Evolutionary conservation across 1,284 basidiomycete species (phyloP).

Genomic region (Ustilago loliicola): DNA sequence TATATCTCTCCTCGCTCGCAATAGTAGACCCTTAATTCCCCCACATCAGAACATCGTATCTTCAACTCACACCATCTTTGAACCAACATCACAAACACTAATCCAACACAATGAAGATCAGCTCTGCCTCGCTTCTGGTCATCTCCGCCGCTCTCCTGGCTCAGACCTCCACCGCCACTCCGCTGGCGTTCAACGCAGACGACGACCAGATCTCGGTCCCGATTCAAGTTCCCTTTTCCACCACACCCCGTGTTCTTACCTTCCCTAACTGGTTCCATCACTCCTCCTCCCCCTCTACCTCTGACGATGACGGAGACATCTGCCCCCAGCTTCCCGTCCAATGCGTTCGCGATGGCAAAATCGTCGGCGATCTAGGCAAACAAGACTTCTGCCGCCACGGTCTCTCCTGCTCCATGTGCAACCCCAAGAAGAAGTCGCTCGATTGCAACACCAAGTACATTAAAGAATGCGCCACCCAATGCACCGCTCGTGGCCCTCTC

Average conservation of each 20-base stretch:
- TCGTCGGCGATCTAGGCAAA: constrained; percentile 49
- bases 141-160: constrained; percentile 33
- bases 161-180: constrained; percentile 16
- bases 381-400: constrained; percentile 48
- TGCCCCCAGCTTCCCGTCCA: constrained; percentile 44
- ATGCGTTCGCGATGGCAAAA: constrained; percentile 50
- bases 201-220: constrained; percentile 45
- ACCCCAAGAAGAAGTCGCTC: constrained; percentile 47
- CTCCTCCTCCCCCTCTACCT: no score
- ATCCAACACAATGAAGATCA: constrained; percentile 40
- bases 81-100: background rate
- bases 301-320: constrained; percentile 40
- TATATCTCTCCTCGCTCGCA: background rate
- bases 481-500: constrained; percentile 49
- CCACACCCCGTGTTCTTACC: constrained; percentile 29
- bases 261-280: constrained; percentile 51
- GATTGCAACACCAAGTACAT: constrained; percentile 57
- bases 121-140: constrained; percentile 24
- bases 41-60: background rate
- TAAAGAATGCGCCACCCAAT: constrained; percentile 40
- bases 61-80: background rate
- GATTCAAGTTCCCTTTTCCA: constrained; percentile 51
- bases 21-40: background rate
- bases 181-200: constrained; percentile 40
- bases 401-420: constrained; percentile 31